Percentiles rank a stretch among this genome's conserved stretches.
Conservation (phyloP, 805 yeast species). For the Helenozyma baotianmanensis region DNA sequence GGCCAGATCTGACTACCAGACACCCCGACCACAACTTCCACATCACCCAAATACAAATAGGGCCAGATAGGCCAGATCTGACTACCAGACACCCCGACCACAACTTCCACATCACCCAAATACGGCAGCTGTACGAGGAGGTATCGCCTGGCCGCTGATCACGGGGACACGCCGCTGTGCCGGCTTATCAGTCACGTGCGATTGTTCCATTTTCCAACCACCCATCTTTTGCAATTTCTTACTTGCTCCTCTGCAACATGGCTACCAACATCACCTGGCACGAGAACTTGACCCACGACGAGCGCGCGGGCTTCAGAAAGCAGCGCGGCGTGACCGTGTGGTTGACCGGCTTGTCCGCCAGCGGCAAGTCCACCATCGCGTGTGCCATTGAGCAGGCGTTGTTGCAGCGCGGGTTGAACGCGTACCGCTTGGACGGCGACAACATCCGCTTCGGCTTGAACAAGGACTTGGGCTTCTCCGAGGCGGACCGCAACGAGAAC, state of each 20-base stretch:
- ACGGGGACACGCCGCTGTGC: too few relatives aligned
- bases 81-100: too few relatives aligned
- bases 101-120: too few relatives aligned
- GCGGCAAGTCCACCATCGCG: constrained; percentile 93
- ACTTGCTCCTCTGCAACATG: constrained; percentile 41
- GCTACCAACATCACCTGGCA: constrained; percentile 98
- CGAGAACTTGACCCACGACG: constrained; percentile 77
- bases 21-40: too few relatives aligned
- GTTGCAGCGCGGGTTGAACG: constrained; percentile 60
- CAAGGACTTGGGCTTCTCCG: constrained; percentile 91
- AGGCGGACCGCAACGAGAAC: constrained; percentile 88
- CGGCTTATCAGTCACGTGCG: constrained; percentile 21
- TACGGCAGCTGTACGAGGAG: too few relatives aligned
- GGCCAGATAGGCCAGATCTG: too few relatives aligned
- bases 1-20: too few relatives aligned
- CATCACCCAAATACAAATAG: too few relatives aligned
- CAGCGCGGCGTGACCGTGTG: constrained; percentile 90
- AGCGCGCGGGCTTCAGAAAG: constrained; percentile 65
- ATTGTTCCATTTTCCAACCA: constrained; percentile 10
- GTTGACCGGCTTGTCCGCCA: constrained; percentile 94
- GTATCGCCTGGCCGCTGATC: too few relatives aligned
- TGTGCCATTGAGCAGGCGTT: constrained; percentile 86
- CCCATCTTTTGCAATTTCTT: constrained; percentile 6
- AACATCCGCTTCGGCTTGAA: constrained; percentile 91
- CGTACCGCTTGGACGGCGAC: constrained; percentile 93